Evolutionary conservation across 2,329 filamentous ascomycete genomes (phyloP).

Genomic region (Seiridium unicorne): DNA sequence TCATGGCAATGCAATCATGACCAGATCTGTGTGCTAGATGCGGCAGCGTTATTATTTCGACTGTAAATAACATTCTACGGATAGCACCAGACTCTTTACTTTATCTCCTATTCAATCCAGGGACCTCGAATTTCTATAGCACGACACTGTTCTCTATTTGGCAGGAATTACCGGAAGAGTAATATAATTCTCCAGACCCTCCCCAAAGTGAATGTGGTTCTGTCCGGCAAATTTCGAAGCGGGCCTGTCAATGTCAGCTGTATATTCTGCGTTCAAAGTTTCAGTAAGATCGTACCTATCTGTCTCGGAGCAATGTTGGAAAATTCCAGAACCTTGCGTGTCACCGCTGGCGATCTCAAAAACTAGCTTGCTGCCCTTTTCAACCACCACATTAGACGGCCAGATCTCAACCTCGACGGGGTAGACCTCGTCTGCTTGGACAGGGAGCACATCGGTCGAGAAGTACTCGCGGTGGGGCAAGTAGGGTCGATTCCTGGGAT

Average conservation of each 20-base stretch:
- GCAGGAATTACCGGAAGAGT: conserved; percentile 44
- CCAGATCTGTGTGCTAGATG: too few relatives aligned
- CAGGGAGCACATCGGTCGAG: conserved; percentile 52
- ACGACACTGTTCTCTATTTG: conserved; percentile 16
- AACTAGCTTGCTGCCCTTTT: conserved; percentile 43
- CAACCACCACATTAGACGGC: conserved; percentile 60
- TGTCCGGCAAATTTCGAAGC: conserved; percentile 38
- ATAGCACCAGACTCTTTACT: background rate
- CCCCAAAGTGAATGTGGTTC: conserved; percentile 46
- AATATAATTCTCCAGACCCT: conserved; percentile 42
- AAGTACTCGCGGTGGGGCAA: conserved; percentile 59
- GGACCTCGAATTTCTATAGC: background rate
- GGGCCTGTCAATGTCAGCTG: conserved; percentile 21
- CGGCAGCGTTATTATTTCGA: too few relatives aligned
- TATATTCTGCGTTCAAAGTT: too few relatives aligned
- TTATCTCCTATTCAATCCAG: background rate
- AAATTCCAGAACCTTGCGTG: conserved; percentile 51
- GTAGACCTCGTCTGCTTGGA: conserved; percentile 55
- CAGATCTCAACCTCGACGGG: conserved; percentile 61
- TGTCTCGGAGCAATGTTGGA: conserved; percentile 40
- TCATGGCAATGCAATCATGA: too few relatives aligned
- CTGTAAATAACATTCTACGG: too few relatives aligned
- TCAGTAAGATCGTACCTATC: conserved; percentile 30
- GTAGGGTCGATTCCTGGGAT: conserved; percentile 51
- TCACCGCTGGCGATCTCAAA: conserved; percentile 47